phyloP scores from a whole-genome alignment of 192 early-diverging fungal species.

The Thamnidium elegans region DNA sequence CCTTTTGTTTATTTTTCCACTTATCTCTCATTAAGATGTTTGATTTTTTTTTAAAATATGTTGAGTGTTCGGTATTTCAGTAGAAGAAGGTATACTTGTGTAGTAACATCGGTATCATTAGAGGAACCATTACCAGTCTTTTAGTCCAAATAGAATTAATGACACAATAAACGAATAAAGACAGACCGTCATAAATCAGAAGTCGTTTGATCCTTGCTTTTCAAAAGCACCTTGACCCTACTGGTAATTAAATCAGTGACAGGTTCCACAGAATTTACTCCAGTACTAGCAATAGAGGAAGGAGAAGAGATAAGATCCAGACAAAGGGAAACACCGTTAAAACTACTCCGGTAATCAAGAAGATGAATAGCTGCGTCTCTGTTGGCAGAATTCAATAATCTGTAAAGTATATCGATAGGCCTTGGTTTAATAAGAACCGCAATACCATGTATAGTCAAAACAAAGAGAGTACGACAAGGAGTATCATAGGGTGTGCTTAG shows the following conservation, averaged over 20 bases:
- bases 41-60: not conserved
- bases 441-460: constrained; percentile 77
- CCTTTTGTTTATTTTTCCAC: not conserved
- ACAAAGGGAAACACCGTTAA: not conserved
- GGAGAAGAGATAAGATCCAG: not conserved
- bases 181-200: not conserved
- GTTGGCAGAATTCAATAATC: constrained; percentile 40
- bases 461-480: constrained; percentile 61
- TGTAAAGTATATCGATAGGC: constrained; percentile 71
- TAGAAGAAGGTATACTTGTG: not conserved
- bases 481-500: constrained; percentile 56
- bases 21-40: constrained; percentile 2
- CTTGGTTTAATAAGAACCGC: constrained; percentile 66
- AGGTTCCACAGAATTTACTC: not conserved
- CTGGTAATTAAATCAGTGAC: not conserved
- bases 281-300: not conserved
- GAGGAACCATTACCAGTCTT: not conserved
- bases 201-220: not conserved
- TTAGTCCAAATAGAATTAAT: not conserved
- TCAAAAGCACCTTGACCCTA: not conserved
- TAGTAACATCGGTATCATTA: not conserved
- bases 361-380: not conserved
- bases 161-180: constrained; percentile 6
- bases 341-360: not conserved
- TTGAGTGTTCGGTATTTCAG: constrained; percentile 1